Percentiles rank a stretch among this genome's conserved stretches.
These are phyloP conservation scores for Letharia columbiana DNA, from an alignment of 495 filamentous ascomycete species.

Conservation along the genomic window DNA sequence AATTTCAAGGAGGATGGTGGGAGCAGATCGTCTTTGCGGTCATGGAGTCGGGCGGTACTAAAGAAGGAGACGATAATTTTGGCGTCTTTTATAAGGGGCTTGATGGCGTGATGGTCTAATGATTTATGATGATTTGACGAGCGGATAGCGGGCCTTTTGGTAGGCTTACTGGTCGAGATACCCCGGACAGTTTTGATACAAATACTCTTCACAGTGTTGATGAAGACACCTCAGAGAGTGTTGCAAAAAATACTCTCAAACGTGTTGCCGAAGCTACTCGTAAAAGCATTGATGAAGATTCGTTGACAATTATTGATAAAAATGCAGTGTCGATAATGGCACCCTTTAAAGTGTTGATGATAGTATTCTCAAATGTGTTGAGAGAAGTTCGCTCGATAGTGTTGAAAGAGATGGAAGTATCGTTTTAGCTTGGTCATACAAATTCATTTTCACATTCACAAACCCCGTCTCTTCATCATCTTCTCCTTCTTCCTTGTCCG, in stretches of 20 bases:
- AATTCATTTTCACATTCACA: background rate
- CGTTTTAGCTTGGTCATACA: background rate
- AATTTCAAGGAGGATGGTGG: conserved; percentile 52
- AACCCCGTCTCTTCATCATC: conserved; percentile 28
- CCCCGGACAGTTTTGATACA: background rate
- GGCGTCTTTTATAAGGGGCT: conserved; percentile 41
- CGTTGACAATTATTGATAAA: no score
- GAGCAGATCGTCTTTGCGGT: conserved; percentile 47
- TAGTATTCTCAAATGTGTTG: background rate
- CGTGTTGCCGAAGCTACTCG: no score
- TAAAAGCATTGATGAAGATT: no score
- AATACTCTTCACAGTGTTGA: background rate
- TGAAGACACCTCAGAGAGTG: background rate
- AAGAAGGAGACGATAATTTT: conserved; percentile 38
- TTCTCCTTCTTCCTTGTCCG: conserved; percentile 47
- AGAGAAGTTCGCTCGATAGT: background rate
- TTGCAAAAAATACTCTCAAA: no score
- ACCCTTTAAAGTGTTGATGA: no score
- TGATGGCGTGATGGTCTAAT: conserved; percentile 36
- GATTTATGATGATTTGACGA: background rate
- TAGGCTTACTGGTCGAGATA: background rate
- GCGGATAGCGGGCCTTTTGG: background rate
- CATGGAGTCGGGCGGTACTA: conserved; percentile 32
- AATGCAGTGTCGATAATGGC: no score
- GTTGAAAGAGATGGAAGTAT: background rate